phyloP scores from a whole-genome alignment of 768 basidiomycete genomes.

The Suillus plorans region DNA sequence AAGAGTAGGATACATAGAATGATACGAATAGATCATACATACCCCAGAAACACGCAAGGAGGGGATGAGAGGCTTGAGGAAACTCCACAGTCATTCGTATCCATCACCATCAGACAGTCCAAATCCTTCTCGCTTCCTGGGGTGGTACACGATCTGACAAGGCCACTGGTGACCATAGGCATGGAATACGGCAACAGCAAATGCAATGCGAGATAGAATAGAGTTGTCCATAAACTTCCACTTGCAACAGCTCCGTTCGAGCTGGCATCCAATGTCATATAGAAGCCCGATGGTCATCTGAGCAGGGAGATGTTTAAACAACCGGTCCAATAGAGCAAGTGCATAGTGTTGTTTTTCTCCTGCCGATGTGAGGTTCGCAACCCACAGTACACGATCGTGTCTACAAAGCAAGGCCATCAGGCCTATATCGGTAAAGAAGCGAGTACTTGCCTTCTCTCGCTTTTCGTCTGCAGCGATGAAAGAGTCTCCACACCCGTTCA shows the following conservation, averaged over 20 bases:
- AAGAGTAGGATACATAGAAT: constrained; percentile 13
- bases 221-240: constrained; percentile 4
- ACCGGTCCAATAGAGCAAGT: constrained; percentile 16
- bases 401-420: constrained; percentile 24
- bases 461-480: constrained; percentile 23
- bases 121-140: constrained; percentile 25
- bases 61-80: constrained; percentile 20
- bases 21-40: constrained; percentile 1
- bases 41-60: constrained; percentile 20
- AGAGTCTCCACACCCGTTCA: constrained; percentile 33
- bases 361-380: constrained; percentile 16
- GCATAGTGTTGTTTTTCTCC: constrained; percentile 26
- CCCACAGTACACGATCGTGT: neutral
- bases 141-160: constrained; percentile 37
- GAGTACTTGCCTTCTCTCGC: constrained; percentile 18
- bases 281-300: constrained; percentile 15
- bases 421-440: constrained; percentile 19
- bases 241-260: constrained; percentile 6
- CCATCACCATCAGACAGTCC: constrained; percentile 10
- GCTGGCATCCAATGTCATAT: constrained; percentile 24
- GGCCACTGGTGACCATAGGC: constrained; percentile 35
- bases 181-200: constrained; percentile 35
- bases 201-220: constrained; percentile 20
- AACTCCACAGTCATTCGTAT: constrained; percentile 24
- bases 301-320: constrained; percentile 19